Evolutionary conservation across 2,329 filamentous ascomycete genomes (phyloP), one percentile per base, ranked within the genome.

Genomic region (Lasiodiplodia sp.): DNA sequence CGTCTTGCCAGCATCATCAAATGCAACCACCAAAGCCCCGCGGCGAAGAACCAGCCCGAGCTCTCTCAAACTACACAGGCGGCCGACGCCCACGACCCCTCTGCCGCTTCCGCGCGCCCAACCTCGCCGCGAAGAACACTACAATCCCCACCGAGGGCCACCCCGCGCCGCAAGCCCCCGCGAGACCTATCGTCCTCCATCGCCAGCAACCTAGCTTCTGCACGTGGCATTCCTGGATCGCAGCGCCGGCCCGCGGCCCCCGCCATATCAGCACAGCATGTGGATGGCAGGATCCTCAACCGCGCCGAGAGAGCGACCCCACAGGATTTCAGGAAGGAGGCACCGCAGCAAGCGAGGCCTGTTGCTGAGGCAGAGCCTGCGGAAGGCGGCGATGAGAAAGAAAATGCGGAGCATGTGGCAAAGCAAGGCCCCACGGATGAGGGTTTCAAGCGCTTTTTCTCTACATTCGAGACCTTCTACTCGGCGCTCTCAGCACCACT

Each of bases 391-490:
- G 44, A 53, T n/a, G 58, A 57, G 25, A 65, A 57, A 23, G 62
- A 69, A 31, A 8, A 16, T n/a, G 4, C 38, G 25, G 31, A 31
- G 21, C 23, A 57, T 16, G 44, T 34, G 8, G 53, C 5, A 69
- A 82, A 75, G 18, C 0, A 73, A 75, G 44, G 18, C 14, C 34
- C 47, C 0, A 72, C 81, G 1, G 93, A 97, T 38, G 94, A 95
- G 68, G 91, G 92, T 6, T 99, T 97, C 77, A 88, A 92, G 7
- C 89, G 90, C 66, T 99, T 98, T 81, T 99, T 98, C 81, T 94
- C 87, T 69, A 94, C 93, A 1, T 97, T 97, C 75, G 94, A 94
- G 67, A 93, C 88, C 66, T 87, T 97, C 58, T 92, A 98, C 76
- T 96, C 93, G 70, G 92, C 91, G 73, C 88, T 98, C 14, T 96